Base-by-base conservation (phyloP, 2,329 filamentous ascomycete species). In the Penicillium sp. region DNA sequence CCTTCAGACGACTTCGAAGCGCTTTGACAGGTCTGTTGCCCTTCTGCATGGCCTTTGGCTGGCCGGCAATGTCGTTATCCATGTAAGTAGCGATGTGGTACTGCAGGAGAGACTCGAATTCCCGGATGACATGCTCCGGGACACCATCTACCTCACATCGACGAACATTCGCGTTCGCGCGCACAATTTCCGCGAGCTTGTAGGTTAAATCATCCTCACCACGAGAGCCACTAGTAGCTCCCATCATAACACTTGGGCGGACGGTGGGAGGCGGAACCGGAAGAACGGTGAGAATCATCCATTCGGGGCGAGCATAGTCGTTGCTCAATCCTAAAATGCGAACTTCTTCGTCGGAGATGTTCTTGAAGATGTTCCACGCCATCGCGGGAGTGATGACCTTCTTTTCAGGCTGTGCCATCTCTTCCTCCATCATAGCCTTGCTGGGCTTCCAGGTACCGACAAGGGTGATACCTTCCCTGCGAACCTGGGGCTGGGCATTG, bases 201-300 rank as follows among this genome's bases (percentile, higher is more conserved):
- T 95, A 98, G 0, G 92, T 99, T 76, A 99, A 77, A 74, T 99
- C 93, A 64, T 99, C 92, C 68, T 99, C 92, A 61, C 92, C 92
- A 47, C 92, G 84, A 73, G 90, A 82, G 47, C 92, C 92, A 50
- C 86, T 85, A 36, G 86, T 85, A 29, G 92, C 89, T 59, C 96
- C 93, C 71, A 96, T 90, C 14, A 90, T 93, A 54, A 98, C 94
- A 74, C 88, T 95, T 4, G 92, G 92, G 37, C 92, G 84, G 25
- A 99, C 93, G 2, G 92, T 89, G 32, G 92, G 92, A 2, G 92
- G 92, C 1, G 92, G 92, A 0, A 98, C 93, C 4, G 92, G 89
- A 31, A 99, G 75, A 33, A 96, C 89, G 0, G 88, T 95, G 45
- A 98, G 73, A 44, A 98, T 79, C 87, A 99, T 94, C 92, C 92